phyloP scores from a whole-genome alignment of 345 rosid genomes.

The Eutrema yunnanense region DNA sequence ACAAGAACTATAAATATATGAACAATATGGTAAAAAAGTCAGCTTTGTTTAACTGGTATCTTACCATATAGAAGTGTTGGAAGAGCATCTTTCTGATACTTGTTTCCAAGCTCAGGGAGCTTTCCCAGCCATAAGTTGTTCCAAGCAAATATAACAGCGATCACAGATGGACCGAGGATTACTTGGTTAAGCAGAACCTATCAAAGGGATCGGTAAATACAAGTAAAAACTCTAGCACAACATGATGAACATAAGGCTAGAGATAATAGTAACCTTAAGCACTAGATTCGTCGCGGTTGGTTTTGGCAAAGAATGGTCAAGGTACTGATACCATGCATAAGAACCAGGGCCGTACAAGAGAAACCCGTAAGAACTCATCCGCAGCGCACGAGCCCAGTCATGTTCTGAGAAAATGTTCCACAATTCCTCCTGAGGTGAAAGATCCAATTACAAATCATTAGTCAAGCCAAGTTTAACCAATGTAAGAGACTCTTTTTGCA shows the following conservation, averaged over 20 bases:
- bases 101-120: constrained; percentile 61
- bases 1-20: not conserved
- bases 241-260: not conserved
- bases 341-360: constrained; percentile 91
- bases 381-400: constrained; percentile 80
- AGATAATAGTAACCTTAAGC: constrained; percentile 49
- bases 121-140: constrained; percentile 86
- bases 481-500: not conserved
- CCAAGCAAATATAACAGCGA: constrained; percentile 88
- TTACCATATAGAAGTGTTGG: constrained; percentile 74
- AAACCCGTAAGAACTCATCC: constrained; percentile 92
- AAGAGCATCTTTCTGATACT: constrained; percentile 76
- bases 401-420: constrained; percentile 46
- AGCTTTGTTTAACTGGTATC: not conserved
- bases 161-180: constrained; percentile 86
- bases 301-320: constrained; percentile 68
- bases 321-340: constrained; percentile 75
- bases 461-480: constrained; percentile 6
- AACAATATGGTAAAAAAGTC: not conserved
- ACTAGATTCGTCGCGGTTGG: constrained; percentile 53
- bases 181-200: constrained; percentile 87
- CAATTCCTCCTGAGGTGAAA: constrained; percentile 36
- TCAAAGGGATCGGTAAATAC: not conserved
- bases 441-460: not conserved
- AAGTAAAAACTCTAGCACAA: not conserved